phyloP scores from a whole-genome alignment of 2,329 filamentous ascomycete genomes.

The Cladorrhinum sp. region DNA sequence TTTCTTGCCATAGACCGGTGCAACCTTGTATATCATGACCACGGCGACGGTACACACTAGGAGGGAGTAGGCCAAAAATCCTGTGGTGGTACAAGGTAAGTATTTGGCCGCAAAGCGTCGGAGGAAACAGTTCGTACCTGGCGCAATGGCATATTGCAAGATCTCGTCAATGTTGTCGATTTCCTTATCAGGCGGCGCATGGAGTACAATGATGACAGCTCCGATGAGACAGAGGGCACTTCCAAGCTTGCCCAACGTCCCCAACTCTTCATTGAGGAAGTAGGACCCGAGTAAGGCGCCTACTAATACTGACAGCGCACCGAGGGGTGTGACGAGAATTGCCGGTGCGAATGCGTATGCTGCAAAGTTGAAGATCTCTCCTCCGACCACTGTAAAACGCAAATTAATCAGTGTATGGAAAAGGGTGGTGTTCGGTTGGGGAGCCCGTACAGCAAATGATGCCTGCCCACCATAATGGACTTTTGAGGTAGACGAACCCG shows the following conservation, averaged over 20 bases:
- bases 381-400: conserved; percentile 68
- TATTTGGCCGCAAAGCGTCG: not conserved
- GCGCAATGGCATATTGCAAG: conserved; percentile 82
- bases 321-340: conserved; percentile 94
- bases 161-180: conserved; percentile 92
- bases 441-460: conserved; percentile 73
- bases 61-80: conserved; percentile 83
- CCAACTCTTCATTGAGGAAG: conserved; percentile 85
- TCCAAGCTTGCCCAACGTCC: conserved; percentile 86
- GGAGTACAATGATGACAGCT: conserved; percentile 94
- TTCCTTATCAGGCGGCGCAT: conserved; percentile 90
- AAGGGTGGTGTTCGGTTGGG: conserved; percentile 6
- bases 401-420: not conserved
- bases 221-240: conserved; percentile 96
- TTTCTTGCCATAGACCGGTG: conserved; percentile 85
- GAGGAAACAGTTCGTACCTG: conserved; percentile 60
- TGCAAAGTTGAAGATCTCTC: conserved; percentile 95
- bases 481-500: conserved; percentile 89
- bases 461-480: conserved; percentile 96
- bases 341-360: conserved; percentile 97
- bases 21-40: conserved; percentile 95
- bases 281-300: conserved; percentile 93
- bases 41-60: conserved; percentile 78
- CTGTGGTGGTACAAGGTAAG: conserved; percentile 43
- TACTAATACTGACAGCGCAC: conserved; percentile 90